phyloP scores from a whole-genome alignment of 345 rosid species.

The Pugionium dolabratum region DNA sequence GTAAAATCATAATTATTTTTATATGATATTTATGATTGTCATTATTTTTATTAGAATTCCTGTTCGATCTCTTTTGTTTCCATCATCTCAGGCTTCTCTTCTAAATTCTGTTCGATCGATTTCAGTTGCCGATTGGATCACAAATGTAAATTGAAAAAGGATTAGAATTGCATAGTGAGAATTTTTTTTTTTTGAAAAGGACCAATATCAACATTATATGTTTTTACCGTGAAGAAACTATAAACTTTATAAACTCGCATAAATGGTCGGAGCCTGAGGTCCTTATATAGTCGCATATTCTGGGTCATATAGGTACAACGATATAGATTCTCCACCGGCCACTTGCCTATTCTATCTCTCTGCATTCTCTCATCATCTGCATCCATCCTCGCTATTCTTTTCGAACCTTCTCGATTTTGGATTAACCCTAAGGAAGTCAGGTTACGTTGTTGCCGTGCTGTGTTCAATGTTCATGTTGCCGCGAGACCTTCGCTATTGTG shows the following conservation, averaged over 20 bases:
- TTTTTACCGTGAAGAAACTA: background rate
- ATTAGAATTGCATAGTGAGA: too few species aligned
- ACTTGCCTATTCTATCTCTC: conserved; percentile 34
- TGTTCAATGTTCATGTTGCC: conserved; percentile 6
- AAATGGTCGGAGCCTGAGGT: background rate
- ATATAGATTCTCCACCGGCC: conserved; percentile 33
- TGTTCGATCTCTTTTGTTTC: too few species aligned
- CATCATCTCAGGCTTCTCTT: too few species aligned
- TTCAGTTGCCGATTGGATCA: too few species aligned
- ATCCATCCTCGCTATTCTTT: background rate
- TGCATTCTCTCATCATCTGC: conserved; percentile 21
- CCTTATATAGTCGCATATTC: conserved; percentile 6
- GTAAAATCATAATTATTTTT: too few species aligned
- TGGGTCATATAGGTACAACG: conserved; percentile 3
- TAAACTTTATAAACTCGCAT: background rate
- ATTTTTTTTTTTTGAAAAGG: too few species aligned
- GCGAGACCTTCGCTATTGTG: background rate
- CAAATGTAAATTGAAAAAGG: too few species aligned
- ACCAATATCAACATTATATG: too few species aligned
- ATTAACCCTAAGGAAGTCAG: conserved; percentile 16
- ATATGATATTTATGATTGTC: too few species aligned
- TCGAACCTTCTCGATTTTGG: background rate
- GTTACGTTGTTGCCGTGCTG: background rate
- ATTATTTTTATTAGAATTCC: too few species aligned
- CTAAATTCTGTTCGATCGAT: too few species aligned